These are phyloP conservation scores for Phylloporus arenicola DNA, from an alignment of 768 basidiomycete species.

Conservation along the genomic window DNA sequence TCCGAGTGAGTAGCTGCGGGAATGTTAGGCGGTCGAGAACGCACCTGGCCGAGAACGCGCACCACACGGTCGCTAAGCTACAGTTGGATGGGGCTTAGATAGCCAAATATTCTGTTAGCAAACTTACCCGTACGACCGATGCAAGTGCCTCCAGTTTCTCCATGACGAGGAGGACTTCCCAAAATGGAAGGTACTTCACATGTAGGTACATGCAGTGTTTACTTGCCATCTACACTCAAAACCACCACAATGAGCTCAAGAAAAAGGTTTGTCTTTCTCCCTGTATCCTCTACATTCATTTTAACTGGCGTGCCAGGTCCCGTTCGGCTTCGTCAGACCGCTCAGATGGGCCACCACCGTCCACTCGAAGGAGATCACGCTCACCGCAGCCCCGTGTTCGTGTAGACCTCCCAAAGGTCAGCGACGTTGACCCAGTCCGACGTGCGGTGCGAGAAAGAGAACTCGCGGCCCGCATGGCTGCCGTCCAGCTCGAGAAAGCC, in stretches of 20 bases:
- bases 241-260: constrained; percentile 38
- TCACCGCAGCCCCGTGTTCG: constrained; percentile 32
- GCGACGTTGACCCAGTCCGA: constrained; percentile 73
- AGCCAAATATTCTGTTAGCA: background rate
- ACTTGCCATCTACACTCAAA: constrained; percentile 18
- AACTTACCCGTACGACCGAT: constrained; percentile 48
- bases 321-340: constrained; percentile 40
- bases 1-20: background rate
- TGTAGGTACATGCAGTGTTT: background rate
- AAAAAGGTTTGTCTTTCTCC: constrained; percentile 31
- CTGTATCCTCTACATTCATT: background rate
- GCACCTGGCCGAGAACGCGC: constrained; percentile 72
- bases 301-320: constrained; percentile 35
- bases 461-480: constrained; percentile 64
- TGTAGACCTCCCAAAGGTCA: constrained; percentile 45
- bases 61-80: constrained; percentile 67
- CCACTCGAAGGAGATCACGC: constrained; percentile 38
- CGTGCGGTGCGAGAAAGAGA: constrained; percentile 75
- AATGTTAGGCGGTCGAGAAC: background rate
- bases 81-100: background rate
- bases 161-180: no score
- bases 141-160: constrained; percentile 48
- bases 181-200: constrained; percentile 11
- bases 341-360: constrained; percentile 34
- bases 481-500: constrained; percentile 58